Percentiles rank a stretch among this genome's conserved stretches.
Conservation (phyloP, 2,329 filamentous ascomycete genomes). For the Fusarium nematophilum region DNA sequence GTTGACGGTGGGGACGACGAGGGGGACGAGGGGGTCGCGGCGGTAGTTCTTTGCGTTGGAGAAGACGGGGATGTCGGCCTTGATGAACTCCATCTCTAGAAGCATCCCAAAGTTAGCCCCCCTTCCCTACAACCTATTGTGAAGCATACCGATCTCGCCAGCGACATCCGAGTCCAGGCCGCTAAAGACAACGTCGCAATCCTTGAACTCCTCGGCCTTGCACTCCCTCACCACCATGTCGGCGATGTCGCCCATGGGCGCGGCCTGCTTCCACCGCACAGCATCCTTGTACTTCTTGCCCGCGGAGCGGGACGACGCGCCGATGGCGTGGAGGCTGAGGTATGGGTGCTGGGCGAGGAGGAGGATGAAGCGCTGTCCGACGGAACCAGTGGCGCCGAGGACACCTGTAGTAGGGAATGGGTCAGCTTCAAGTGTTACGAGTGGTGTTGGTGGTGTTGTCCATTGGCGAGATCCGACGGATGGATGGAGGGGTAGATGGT, state of each 20-base stretch:
- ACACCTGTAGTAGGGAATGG: conserved; percentile 65
- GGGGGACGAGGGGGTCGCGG: conserved; percentile 86
- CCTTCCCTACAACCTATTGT: not conserved
- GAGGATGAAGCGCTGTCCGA: conserved; percentile 95
- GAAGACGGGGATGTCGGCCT: conserved; percentile 90
- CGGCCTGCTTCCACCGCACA: conserved; percentile 92
- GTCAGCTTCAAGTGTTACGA: conserved; percentile 13
- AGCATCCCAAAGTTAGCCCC: conserved; percentile 9
- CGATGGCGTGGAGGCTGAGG: conserved; percentile 87
- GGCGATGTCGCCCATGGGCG: conserved; percentile 82
- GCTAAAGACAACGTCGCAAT: conserved; percentile 94
- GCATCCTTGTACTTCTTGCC: conserved; percentile 96
- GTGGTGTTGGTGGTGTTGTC: not conserved
- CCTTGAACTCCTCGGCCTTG: conserved; percentile 81
- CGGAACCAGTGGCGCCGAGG: conserved; percentile 91
- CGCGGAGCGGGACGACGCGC: conserved; percentile 87
- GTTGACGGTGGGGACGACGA: conserved; percentile 96
- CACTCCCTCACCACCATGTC: conserved; percentile 89
- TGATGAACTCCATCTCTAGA: conserved; percentile 88
- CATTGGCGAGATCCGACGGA: conserved; percentile 14
- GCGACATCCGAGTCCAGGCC: conserved; percentile 94
- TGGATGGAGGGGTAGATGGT: conserved; percentile 24
- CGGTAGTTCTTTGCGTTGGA: conserved; percentile 99
- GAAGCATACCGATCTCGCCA: conserved; percentile 81
- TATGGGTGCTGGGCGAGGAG: conserved; percentile 88